Conservation (phyloP, 257 asterid genomes). For the Rehmannia glutinosa region DNA sequence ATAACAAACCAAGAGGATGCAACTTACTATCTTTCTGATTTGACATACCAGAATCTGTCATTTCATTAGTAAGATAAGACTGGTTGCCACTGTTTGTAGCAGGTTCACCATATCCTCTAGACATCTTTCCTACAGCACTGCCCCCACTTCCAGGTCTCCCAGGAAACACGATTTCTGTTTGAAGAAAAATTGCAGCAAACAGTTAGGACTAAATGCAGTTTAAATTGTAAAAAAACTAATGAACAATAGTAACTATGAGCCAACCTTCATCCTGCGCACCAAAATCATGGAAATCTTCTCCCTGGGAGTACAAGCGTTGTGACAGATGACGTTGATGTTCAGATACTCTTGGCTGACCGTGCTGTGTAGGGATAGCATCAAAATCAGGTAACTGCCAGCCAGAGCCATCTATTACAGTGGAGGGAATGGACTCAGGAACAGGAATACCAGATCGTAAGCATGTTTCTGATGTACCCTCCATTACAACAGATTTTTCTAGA, state of each 20-base stretch:
- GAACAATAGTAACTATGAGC: conserved; percentile 15
- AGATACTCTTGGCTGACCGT: conserved; percentile 37
- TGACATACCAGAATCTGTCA: conserved; percentile 34
- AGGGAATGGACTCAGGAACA: conserved; percentile 36
- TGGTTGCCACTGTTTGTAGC: conserved; percentile 34
- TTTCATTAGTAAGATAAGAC: conserved; percentile 32
- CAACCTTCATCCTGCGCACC: conserved; percentile 74
- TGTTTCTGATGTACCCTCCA: conserved; percentile 47
- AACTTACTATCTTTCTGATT: conserved; percentile 44
- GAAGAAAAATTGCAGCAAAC: conserved; percentile 1
- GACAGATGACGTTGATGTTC: conserved; percentile 45
- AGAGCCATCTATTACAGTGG: conserved; percentile 35
- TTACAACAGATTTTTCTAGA: conserved; percentile 39
- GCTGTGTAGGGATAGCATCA: conserved; percentile 44
- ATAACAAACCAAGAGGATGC: conserved; percentile 74
- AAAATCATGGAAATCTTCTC: conserved; percentile 44
- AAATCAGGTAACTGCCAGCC: conserved; percentile 56
- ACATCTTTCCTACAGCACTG: conserved; percentile 42
- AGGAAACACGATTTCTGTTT: conserved; percentile 74
- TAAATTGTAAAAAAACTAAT: conserved; percentile 9
- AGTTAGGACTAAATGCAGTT: conserved; percentile 10
- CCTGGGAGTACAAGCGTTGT: conserved; percentile 41
- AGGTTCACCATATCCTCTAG: conserved; percentile 40
- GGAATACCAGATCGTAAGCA: conserved; percentile 33
- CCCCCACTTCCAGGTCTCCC: conserved; percentile 83